Evolutionary conservation across 1,284 basidiomycete genomes (phyloP).

Genomic region (Wallemia hederae): DNA sequence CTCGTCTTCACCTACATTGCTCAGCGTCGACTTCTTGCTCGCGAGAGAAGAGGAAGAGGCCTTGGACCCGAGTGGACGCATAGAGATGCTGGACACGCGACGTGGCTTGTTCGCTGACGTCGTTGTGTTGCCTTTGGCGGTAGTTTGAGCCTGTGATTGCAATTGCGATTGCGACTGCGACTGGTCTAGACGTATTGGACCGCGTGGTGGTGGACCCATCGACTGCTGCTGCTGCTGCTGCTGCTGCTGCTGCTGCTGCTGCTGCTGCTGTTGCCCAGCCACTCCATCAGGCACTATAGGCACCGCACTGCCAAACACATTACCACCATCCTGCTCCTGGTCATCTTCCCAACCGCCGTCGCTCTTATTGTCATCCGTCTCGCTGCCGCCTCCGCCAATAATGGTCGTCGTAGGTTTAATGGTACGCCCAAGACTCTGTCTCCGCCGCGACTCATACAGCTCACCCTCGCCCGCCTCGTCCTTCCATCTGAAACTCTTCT

Average conservation of each 20-base stretch:
- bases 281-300: too few species aligned
- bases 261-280: not conserved
- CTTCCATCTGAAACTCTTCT: conserved; percentile 63
- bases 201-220: not conserved
- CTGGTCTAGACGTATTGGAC: not conserved
- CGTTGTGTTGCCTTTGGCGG: too few species aligned
- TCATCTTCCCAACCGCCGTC: not conserved
- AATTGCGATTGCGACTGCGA: not conserved
- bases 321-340: not conserved
- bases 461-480: conserved; percentile 61
- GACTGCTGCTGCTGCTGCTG: not conserved
- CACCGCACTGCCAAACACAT: not conserved
- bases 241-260: not conserved
- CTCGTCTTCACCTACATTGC: not conserved
- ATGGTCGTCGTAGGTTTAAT: not conserved
- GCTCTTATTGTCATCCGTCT: not conserved
- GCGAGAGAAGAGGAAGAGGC: too few species aligned
- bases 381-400: not conserved
- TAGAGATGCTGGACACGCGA: not conserved
- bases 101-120: too few species aligned
- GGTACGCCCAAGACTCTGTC: not conserved
- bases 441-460: conserved; percentile 27
- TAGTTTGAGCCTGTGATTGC: too few species aligned
- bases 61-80: not conserved
- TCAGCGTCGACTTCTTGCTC: not conserved